Evolutionary conservation across 805 yeast species (phyloP), one percentile per base, ranked within the genome.

Genomic region (Yamadazyma philogaea): DNA sequence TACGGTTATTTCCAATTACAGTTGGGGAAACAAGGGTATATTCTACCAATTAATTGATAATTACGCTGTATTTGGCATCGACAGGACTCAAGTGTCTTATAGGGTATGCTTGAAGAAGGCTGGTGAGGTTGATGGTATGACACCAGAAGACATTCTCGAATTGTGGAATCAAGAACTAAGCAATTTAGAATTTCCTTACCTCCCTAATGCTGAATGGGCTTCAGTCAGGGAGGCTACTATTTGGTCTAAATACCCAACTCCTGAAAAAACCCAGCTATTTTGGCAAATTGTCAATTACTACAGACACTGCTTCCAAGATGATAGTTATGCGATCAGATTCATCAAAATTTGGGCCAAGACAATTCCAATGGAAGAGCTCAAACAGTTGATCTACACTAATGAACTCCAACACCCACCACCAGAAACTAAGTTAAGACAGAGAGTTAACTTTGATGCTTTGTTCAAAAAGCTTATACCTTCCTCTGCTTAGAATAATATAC

Each of bases 161-260:
- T 70, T 72, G 48, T 82, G 87, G 88, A 66, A 70, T 45, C 73
- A 75, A 37, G 62, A 76, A 35, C 61, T 81, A 31, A 37, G 48
- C 8, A 49, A 52, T 30, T 73, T 78, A 49, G 79, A 80, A 8
- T 78, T 76, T 62, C 64, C 61, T 30, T 83, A 81, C 56, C 81
- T 85, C 51, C 89, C 91, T 6, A 81, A 79, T 58, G 91, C 93
- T 8, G 91, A 84, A 63, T 85, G 91, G 91, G 83, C 87, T 30
- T 84, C 91, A 2, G 61, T 86, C 44, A 78, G 90, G 66, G 89
- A 82, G 59, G 87, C 91, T 16, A 85, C 93, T 5, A 68, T 79
- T 33, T 64, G 66, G 45, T 72, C 82, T 3, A 59, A 57, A 18
- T 64, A 24, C 18, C 49, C 56, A 30, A 30, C 27, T 22, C 60